Percentiles rank a stretch among this genome's conserved stretches.
phyloP scores from a whole-genome alignment of 768 basidiomycete genomes.

The Strobilomyces echinocephalus region DNA sequence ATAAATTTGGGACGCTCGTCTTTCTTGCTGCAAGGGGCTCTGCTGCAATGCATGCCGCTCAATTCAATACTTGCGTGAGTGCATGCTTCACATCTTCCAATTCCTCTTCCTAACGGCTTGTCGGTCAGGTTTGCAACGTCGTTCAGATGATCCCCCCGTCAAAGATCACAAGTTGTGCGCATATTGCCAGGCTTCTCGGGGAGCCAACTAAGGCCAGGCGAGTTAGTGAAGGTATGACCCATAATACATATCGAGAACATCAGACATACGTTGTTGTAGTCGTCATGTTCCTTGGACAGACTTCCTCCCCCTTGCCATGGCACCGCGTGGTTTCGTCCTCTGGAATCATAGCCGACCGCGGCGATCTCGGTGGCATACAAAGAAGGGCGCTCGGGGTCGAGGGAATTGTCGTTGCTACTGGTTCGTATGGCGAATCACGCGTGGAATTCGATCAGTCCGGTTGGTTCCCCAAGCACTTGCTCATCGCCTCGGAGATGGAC shows the following conservation, averaged over 20 bases:
- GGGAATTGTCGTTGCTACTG: constrained; percentile 60
- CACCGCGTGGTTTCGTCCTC: constrained; percentile 66
- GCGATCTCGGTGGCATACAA: constrained; percentile 66
- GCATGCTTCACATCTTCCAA: background rate
- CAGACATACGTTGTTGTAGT: constrained; percentile 37
- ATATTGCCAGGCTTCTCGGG: constrained; percentile 73
- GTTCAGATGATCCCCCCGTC: constrained; percentile 63
- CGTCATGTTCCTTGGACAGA: constrained; percentile 61
- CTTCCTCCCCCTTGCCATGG: constrained; percentile 69
- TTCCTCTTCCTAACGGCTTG: background rate
- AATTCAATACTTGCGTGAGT: constrained; percentile 19
- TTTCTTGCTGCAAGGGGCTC: background rate
- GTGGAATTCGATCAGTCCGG: constrained; percentile 53
- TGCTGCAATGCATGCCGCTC: constrained; percentile 13
- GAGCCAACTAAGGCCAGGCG: constrained; percentile 72
- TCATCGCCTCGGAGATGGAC: constrained; percentile 6
- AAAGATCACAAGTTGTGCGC: constrained; percentile 69
- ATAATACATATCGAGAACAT: background rate
- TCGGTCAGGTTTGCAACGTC: constrained; percentile 57
- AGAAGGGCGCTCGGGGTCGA: constrained; percentile 65
- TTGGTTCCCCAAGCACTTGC: constrained; percentile 52
- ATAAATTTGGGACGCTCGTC: background rate
- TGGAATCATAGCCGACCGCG: constrained; percentile 69
- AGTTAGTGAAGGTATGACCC: constrained; percentile 66
- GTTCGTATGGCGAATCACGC: constrained; percentile 49